These are phyloP conservation scores for Chaetomium olivaceum DNA, from an alignment of 2,329 filamentous ascomycete genomes.

Conservation along the genomic window DNA sequence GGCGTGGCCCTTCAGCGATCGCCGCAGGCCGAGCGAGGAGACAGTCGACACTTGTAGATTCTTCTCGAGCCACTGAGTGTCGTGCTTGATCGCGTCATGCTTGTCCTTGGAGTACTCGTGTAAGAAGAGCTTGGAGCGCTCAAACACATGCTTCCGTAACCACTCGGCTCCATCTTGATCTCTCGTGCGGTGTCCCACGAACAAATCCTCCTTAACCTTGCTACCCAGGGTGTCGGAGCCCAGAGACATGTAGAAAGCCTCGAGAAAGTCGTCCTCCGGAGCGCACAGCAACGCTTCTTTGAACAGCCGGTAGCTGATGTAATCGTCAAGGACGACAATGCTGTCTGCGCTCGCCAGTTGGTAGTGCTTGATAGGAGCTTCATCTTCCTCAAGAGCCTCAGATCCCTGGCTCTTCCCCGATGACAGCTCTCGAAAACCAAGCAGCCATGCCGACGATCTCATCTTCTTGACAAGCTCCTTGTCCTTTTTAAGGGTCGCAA, in stretches of 20 bases:
- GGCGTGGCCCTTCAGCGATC: slow-evolving; percentile 70
- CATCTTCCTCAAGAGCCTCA: slow-evolving; percentile 61
- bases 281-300: slow-evolving; percentile 81
- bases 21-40: slow-evolving; percentile 72
- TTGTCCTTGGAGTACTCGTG: slow-evolving; percentile 73
- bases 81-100: slow-evolving; percentile 77
- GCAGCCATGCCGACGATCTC: slow-evolving; percentile 72
- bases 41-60: slow-evolving; percentile 78
- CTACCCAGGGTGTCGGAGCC: slow-evolving; percentile 75
- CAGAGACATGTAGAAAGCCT: slow-evolving; percentile 79
- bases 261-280: slow-evolving; percentile 84
- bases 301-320: slow-evolving; percentile 85
- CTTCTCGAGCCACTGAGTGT: slow-evolving; percentile 87
- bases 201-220: slow-evolving; percentile 75
- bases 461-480: slow-evolving; percentile 76
- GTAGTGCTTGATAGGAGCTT: slow-evolving; percentile 71
- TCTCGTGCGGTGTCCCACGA: slow-evolving; percentile 64
- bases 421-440: slow-evolving; percentile 77
- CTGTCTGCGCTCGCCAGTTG: slow-evolving; percentile 70
- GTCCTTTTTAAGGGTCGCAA: slow-evolving; percentile 70
- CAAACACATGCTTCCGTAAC: slow-evolving; percentile 78
- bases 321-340: slow-evolving; percentile 83
- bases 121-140: slow-evolving; percentile 85
- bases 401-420: slow-evolving; percentile 49
- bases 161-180: slow-evolving; percentile 69